A percentile compares a stretch with the other conserved stretches of the same genome.
These are phyloP conservation scores for Aspergillus hiratsukae DNA, from an alignment of 2,329 filamentous ascomycete genomes.

Conservation along the genomic window DNA sequence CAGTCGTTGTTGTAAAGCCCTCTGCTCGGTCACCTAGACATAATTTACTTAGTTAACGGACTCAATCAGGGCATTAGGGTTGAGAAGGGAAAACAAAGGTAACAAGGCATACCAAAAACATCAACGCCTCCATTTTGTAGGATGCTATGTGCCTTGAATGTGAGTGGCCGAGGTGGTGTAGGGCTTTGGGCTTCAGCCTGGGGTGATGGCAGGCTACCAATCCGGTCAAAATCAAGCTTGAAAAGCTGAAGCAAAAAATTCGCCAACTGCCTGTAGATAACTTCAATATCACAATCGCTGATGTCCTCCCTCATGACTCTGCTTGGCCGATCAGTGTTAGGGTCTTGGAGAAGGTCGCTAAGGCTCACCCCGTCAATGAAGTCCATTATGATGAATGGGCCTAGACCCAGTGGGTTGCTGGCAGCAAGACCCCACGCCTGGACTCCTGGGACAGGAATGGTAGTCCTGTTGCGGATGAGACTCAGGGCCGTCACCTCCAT, in stretches of 20 bases:
- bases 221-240: conserved; percentile 25
- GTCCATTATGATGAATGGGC: conserved; percentile 30
- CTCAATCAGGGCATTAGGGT: conserved; percentile 4
- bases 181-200: conserved; percentile 8
- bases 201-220: conserved; percentile 24
- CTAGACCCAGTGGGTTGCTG: conserved; percentile 23
- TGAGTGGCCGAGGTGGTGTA: conserved; percentile 24
- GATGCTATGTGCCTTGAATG: conserved; percentile 31
- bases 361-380: conserved; percentile 25
- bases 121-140: conserved; percentile 29
- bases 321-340: conserved; percentile 37
- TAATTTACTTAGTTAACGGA: conserved; percentile 13
- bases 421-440: conserved; percentile 24
- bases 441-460: conserved; percentile 25
- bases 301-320: conserved; percentile 37
- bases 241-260: conserved; percentile 28
- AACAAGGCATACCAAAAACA: conserved; percentile 19
- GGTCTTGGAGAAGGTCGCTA: conserved; percentile 18
- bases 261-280: conserved; percentile 24
- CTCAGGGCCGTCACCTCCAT: conserved; percentile 26
- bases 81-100: no score
- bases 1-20: conserved; percentile 26
- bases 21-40: conserved; percentile 20
- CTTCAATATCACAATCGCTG: conserved; percentile 21
- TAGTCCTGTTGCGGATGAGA: conserved; percentile 22